phyloP scores from a whole-genome alignment of 768 basidiomycete species.

The Mycena haematopus region DNA sequence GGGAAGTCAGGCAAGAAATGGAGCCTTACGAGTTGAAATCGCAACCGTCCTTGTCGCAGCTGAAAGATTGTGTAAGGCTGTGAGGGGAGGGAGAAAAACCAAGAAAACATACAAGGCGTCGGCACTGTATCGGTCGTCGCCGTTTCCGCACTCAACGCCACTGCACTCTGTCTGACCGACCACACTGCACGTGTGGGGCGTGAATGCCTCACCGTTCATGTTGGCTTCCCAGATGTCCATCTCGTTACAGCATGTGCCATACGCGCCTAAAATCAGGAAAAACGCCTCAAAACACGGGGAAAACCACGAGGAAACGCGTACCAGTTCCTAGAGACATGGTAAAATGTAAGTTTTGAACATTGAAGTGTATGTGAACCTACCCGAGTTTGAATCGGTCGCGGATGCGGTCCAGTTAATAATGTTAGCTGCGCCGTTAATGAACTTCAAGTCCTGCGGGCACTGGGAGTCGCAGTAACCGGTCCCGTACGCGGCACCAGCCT shows the following conservation, averaged over 20 bases:
- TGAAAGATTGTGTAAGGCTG: neutral
- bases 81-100: no score
- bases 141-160: no score
- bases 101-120: neutral
- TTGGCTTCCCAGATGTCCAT: constrained; percentile 14
- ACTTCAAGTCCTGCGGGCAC: constrained; percentile 67
- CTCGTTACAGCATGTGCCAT: constrained; percentile 24
- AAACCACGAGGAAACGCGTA: no score
- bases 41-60: constrained; percentile 52
- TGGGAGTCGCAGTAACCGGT: constrained; percentile 74
- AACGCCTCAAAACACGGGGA: neutral
- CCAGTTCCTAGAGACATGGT: no score
- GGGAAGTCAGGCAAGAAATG: no score
- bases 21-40: constrained; percentile 60
- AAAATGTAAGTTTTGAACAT: neutral
- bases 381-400: constrained; percentile 13
- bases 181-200: constrained; percentile 41
- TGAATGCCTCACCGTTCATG: constrained; percentile 41
- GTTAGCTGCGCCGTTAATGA: constrained; percentile 54
- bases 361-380: constrained; percentile 8
- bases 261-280: no score
- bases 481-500: constrained; percentile 58
- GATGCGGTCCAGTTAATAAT: constrained; percentile 5
- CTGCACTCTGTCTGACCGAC: neutral
- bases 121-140: no score